These are phyloP conservation scores for Heritiera littoralis DNA, from an alignment of 345 rosid species.

Conservation along the genomic window DNA sequence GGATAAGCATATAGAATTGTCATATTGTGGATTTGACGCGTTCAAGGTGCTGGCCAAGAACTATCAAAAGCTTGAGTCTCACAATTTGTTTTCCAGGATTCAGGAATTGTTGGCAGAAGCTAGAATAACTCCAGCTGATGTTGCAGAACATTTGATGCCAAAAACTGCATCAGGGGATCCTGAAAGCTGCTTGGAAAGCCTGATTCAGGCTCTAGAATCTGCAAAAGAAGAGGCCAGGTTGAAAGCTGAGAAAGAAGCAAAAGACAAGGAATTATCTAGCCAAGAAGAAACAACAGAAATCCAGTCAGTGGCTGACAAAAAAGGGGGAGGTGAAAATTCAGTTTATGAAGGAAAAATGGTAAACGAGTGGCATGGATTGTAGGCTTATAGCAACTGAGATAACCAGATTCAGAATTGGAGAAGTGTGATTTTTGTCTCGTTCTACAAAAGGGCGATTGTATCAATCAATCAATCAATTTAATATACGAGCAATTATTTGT, in stretches of 20 bases:
- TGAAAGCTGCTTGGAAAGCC: conserved; percentile 11
- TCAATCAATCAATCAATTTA: too few relatives aligned
- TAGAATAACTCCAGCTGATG: conserved; percentile 24
- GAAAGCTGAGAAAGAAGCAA: conserved; percentile 17
- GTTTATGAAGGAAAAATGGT: background rate
- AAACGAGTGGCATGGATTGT: too few relatives aligned
- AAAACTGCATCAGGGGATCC: conserved; percentile 10
- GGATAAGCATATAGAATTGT: conserved; percentile 46
- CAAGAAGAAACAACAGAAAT: background rate
- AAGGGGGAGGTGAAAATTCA: background rate
- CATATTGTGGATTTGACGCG: conserved; percentile 45
- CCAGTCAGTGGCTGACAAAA: background rate
- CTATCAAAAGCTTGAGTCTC: conserved; percentile 36
- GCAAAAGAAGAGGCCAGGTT: conserved; percentile 2
- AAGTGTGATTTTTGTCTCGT: too few relatives aligned
- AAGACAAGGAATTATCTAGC: background rate
- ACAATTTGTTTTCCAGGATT: conserved; percentile 28
- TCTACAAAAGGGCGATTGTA: too few relatives aligned
- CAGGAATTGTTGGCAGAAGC: background rate
- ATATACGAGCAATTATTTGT: too few relatives aligned
- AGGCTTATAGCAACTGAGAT: too few relatives aligned
- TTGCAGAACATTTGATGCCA: conserved; percentile 27
- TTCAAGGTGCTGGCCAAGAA: conserved; percentile 43
- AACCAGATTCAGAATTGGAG: too few relatives aligned
- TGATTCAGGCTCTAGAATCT: conserved; percentile 14